Conservation (phyloP, 1,284 basidiomycete species). For the Vanrija sp. region DNA sequence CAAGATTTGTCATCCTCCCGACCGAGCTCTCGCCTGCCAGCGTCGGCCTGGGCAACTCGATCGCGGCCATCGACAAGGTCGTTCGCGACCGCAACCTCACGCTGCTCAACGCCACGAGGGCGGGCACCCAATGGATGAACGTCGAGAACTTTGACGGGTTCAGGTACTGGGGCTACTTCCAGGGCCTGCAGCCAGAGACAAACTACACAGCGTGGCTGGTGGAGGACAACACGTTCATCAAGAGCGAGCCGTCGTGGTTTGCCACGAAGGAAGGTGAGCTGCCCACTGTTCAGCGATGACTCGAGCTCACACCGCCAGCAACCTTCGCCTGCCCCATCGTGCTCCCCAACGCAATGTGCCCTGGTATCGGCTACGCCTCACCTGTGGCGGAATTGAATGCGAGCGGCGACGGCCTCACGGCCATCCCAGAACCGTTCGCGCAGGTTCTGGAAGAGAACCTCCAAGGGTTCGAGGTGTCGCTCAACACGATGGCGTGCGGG, state of each 20-base stretch:
- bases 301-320: constrained; percentile 47
- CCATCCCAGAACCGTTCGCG: constrained; percentile 56
- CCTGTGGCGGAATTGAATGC: constrained; percentile 54
- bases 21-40: constrained; percentile 54
- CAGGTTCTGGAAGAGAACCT: constrained; percentile 58
- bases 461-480: constrained; percentile 66
- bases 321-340: constrained; percentile 69
- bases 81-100: constrained; percentile 5
- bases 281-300: neutral
- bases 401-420: constrained; percentile 34
- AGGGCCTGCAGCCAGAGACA: constrained; percentile 22
- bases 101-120: constrained; percentile 9
- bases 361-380: constrained; percentile 64
- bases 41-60: constrained; percentile 49
- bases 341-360: constrained; percentile 68
- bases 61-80: neutral
- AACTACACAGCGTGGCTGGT: constrained; percentile 47
- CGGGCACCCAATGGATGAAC: constrained; percentile 23
- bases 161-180: constrained; percentile 29
- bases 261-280: constrained; percentile 42
- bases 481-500: constrained; percentile 67
- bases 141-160: constrained; percentile 32
- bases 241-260: constrained; percentile 41
- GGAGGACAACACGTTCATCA: constrained; percentile 11
- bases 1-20: constrained; percentile 42